Percentiles rank a stretch among this genome's conserved stretches.
These are phyloP conservation scores for Suillus placidus DNA, from an alignment of 768 basidiomycete genomes.

Conservation along the genomic window DNA sequence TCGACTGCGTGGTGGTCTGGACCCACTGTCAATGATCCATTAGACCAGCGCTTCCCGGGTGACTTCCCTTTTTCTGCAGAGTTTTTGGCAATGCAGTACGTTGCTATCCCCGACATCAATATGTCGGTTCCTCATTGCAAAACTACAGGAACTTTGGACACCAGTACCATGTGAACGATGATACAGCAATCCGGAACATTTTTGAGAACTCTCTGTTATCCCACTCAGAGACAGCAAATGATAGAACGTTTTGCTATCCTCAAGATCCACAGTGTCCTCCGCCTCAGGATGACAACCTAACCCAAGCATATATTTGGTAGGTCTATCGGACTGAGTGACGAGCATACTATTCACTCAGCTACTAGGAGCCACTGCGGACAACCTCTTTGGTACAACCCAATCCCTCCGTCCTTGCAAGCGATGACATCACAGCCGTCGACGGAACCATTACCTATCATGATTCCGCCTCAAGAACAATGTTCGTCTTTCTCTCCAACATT, in stretches of 20 bases:
- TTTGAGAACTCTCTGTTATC: not conserved
- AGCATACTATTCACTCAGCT: not conserved
- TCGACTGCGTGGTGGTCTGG: not conserved
- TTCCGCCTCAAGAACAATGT: not conserved
- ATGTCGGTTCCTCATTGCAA: not conserved
- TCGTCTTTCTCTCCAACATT: not conserved
- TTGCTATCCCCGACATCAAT: not conserved
- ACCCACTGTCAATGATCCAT: not conserved
- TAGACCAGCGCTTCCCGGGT: not conserved
- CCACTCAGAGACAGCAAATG: not conserved
- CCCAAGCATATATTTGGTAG: not conserved
- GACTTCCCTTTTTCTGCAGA: not conserved
- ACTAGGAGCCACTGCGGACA: not conserved
- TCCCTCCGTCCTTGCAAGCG: not conserved
- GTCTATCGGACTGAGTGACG: too few relatives aligned
- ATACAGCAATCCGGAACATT: not conserved
- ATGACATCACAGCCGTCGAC: not conserved
- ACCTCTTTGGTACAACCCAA: not conserved
- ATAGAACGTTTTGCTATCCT: not conserved
- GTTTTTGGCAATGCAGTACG: not conserved
- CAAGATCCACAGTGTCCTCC: not conserved
- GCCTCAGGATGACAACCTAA: not conserved
- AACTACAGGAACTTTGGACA: too few relatives aligned
- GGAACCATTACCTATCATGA: slow-evolving; percentile 8
- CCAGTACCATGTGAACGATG: not conserved